A percentile compares a stretch with the other conserved stretches of the same genome.
Conservation (phyloP, 1,139 yeast genomes). For the Lodderomyces beijingensis region DNA sequence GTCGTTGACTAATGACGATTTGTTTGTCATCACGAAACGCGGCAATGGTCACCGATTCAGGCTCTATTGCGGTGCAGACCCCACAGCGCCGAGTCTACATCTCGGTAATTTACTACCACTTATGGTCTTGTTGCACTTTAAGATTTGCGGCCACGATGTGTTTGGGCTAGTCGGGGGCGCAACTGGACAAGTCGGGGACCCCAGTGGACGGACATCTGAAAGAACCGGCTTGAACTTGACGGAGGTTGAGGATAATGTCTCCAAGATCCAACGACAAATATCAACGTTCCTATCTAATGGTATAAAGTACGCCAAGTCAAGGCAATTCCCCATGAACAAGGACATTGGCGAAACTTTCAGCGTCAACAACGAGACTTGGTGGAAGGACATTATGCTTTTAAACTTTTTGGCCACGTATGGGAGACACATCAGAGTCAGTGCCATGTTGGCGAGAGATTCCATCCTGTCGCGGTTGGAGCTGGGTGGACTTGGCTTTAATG, state of each 20-base stretch:
- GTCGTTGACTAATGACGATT: slow-evolving; percentile 43
- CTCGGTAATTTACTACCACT: slow-evolving; percentile 87
- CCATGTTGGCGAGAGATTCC: slow-evolving; percentile 88
- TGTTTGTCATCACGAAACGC: slow-evolving; percentile 28
- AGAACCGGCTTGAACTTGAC: slow-evolving; percentile 52
- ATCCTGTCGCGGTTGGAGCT: slow-evolving; percentile 69
- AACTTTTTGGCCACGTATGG: slow-evolving; percentile 79
- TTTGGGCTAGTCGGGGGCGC: slow-evolving; percentile 95
- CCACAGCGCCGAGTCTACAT: slow-evolving; percentile 86
- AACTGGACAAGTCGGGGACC: slow-evolving; percentile 95
- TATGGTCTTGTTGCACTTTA: slow-evolving; percentile 79
- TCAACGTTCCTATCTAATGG: slow-evolving; percentile 58
- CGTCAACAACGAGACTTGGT: slow-evolving; percentile 75
- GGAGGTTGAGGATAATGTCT: slow-evolving; percentile 57
- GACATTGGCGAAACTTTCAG: slow-evolving; percentile 4
- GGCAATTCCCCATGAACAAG: slow-evolving; percentile 41
- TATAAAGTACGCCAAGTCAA: slow-evolving; percentile 51
- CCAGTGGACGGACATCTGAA: slow-evolving; percentile 84
- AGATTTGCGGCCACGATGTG: slow-evolving; percentile 76
- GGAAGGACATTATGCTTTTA: slow-evolving; percentile 71
- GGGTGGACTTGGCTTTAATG: slow-evolving; percentile 82
- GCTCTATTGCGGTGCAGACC: slow-evolving; percentile 94
- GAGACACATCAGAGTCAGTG: slow-evolving; percentile 70
- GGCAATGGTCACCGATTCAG: slow-evolving; percentile 39
- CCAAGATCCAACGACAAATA: slow-evolving; percentile 60